These are phyloP conservation scores for Crucibulum laeve DNA, from an alignment of 768 basidiomycete species.

Conservation along the genomic window DNA sequence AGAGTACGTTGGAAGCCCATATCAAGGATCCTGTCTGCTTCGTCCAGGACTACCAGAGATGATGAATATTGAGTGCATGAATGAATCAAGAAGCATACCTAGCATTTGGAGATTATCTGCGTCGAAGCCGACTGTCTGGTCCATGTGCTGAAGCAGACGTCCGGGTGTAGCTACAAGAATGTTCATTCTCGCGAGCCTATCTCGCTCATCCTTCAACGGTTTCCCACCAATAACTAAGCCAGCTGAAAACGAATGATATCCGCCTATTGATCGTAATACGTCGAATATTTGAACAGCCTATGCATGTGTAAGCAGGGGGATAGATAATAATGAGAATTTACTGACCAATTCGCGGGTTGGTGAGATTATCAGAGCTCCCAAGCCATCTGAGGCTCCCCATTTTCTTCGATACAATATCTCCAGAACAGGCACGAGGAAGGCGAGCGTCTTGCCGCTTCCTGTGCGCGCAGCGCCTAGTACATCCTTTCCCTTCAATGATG, in stretches of 20 bases:
- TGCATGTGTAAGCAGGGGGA: not conserved
- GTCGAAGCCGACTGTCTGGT: conserved; percentile 95
- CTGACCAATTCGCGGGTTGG: conserved; percentile 90
- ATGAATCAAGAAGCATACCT: conserved; percentile 42
- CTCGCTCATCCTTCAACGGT: conserved; percentile 88
- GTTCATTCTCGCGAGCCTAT: conserved; percentile 89
- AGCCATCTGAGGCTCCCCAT: conserved; percentile 92
- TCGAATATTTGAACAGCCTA: conserved; percentile 99
- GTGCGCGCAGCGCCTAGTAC: conserved; percentile 95
- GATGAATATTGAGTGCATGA: not conserved
- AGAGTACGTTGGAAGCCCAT: conserved; percentile 92
- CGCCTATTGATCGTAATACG: conserved; percentile 89
- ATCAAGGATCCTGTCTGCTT: conserved; percentile 94
- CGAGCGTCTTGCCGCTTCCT: conserved; percentile 94
- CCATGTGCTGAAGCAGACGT: conserved; percentile 93
- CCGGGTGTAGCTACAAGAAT: conserved; percentile 98
- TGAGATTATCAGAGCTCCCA: conserved; percentile 87
- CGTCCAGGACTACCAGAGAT: conserved; percentile 72
- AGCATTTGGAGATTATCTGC: conserved; percentile 87
- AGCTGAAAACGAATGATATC: conserved; percentile 88
- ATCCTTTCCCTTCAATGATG: conserved; percentile 90
- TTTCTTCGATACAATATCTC: conserved; percentile 87
- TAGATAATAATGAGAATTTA: conserved; percentile 4
- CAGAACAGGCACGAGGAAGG: conserved; percentile 90
- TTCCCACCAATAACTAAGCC: conserved; percentile 97